Conservation (phyloP, 2,329 filamentous ascomycete species). For the Colletotrichum abscissum region DNA sequence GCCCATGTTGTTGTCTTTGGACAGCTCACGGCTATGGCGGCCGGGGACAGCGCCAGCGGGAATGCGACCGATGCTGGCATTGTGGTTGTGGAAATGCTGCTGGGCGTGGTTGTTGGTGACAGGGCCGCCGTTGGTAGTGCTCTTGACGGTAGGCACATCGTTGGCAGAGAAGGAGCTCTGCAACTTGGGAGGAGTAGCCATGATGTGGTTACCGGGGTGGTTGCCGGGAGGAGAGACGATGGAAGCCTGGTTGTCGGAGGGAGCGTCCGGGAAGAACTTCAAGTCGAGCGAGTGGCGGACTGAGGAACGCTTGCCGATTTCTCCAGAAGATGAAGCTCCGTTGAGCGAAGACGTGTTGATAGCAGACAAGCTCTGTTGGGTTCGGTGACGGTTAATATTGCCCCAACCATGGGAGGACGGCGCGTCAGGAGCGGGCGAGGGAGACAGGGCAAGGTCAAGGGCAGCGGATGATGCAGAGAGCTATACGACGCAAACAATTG, state of each 20-base stretch:
- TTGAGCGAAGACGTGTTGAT: conserved; percentile 53
- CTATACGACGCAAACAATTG: conserved; percentile 58
- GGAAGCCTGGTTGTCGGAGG: conserved; percentile 49
- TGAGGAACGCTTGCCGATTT: conserved; percentile 59
- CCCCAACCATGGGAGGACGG: conserved; percentile 65
- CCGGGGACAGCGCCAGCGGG: conserved; percentile 73
- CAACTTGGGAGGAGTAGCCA: conserved; percentile 77
- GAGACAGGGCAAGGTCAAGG: conserved; percentile 80
- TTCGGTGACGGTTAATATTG: conserved; percentile 75
- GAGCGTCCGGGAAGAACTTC: conserved; percentile 60
- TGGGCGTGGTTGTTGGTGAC: conserved; percentile 68
- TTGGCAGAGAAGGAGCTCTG: conserved; percentile 91
- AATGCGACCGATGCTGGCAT: conserved; percentile 83
- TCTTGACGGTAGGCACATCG: conserved; percentile 89
- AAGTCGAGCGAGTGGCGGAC: conserved; percentile 69
- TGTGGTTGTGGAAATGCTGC: conserved; percentile 80
- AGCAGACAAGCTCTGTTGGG: conserved; percentile 68
- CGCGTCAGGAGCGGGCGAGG: conserved; percentile 71
- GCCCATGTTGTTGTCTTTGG: conserved; percentile 57
- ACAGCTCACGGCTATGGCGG: conserved; percentile 80
- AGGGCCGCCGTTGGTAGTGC: conserved; percentile 52
- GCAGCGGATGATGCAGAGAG: conserved; percentile 84
- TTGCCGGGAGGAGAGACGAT: conserved; percentile 60
- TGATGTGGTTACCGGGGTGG: conserved; percentile 61
- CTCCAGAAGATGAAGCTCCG: conserved; percentile 51